A percentile compares a stretch with the other conserved stretches of the same genome.
Evolutionary conservation across 176 grass and related monocot genomes (phyloP).

Genomic region (Eragrostis curvula): DNA sequence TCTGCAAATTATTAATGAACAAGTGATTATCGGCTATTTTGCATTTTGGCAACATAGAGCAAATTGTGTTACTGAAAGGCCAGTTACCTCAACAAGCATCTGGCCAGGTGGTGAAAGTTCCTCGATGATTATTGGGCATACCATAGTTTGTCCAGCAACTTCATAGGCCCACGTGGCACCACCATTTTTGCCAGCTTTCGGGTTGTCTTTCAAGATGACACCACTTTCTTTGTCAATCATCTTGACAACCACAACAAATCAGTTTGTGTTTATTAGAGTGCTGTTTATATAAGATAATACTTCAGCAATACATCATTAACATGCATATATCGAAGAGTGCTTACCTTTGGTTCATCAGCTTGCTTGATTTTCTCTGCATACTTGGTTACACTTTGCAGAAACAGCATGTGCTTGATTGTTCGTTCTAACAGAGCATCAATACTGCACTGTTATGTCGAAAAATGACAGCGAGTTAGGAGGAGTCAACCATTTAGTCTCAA

Average conservation of each 20-base stretch:
- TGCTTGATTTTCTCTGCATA: constrained; percentile 96
- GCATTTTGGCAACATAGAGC: neutral
- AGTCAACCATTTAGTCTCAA: constrained; percentile 6
- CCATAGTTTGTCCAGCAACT: constrained; percentile 90
- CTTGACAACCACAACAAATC: constrained; percentile 54
- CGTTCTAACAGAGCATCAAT: constrained; percentile 98
- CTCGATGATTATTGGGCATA: constrained; percentile 95
- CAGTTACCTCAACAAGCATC: constrained; percentile 92
- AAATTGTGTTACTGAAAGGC: neutral
- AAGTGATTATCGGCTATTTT: constrained; percentile 5
- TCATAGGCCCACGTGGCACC: constrained; percentile 96
- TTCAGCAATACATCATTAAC: constrained; percentile 14
- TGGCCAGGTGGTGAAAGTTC: constrained; percentile 87
- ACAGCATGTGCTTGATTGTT: constrained; percentile 98
- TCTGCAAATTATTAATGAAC: constrained; percentile 47
- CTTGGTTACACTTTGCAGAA: constrained; percentile 97
- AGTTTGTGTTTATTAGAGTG: neutral
- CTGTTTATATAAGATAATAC: constrained; percentile 4
- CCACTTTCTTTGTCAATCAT: constrained; percentile 85
- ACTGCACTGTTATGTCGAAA: constrained; percentile 79
- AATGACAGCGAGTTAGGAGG: neutral
- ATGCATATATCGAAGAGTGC: constrained; percentile 17
- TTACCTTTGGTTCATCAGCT: constrained; percentile 88
- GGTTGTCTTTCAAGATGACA: constrained; percentile 87
- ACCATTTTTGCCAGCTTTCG: constrained; percentile 51